Base-by-base conservation (phyloP, 2,329 filamentous ascomycete species). In the Colletotrichum abscissum region DNA sequence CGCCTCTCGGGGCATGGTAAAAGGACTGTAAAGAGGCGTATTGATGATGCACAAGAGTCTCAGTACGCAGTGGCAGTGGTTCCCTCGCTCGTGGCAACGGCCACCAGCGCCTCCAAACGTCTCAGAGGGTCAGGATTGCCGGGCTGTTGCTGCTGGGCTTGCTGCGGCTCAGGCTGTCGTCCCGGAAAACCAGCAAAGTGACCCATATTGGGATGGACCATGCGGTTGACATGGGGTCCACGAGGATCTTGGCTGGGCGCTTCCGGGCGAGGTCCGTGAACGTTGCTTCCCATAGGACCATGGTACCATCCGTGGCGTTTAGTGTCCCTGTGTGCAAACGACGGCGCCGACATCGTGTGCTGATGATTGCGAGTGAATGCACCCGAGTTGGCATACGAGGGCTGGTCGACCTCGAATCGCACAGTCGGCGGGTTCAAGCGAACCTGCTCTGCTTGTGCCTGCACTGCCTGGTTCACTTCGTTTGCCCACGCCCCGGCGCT, bases 261-360 rank as follows among this genome's bases (percentile, higher is more conserved):
- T 80, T 82, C 9, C 7, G 72, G 72, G 28, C 70, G 66, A 22
- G 70, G 67, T 7, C 70, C 70, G 19, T 72, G 72, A 6, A 67
- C 42, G 49, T 84, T 82, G 3, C 81, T 78, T 0, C 82, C 79
- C 14, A 82, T 79, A 0, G 87, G 87, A 0, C 87, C 87, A 54
- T 94, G 90, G 77, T 94, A 94, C 92, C 93, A 95, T 1, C 88
- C 93, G 72, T 92, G 91, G 3, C 93, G 88, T 78, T 93, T 94
- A 35, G 84, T 85, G 75, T 90, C 91, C 9, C 90, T 87, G 0
- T 89, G 90, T 11, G 87, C 84, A 42, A 88, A 83, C 0, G 86
- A 84, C 0, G 90, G 90, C 1, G 90, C 89, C 4, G 90, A 92
- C 83, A 90, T 86, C 19, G 89, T 90, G 70, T 92, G 87, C 46